Evolutionary conservation across 108 stramenopile genomes (phyloP), one percentile per base, ranked within the genome.

Genomic region (Cylindrotheca fusiformis): DNA sequence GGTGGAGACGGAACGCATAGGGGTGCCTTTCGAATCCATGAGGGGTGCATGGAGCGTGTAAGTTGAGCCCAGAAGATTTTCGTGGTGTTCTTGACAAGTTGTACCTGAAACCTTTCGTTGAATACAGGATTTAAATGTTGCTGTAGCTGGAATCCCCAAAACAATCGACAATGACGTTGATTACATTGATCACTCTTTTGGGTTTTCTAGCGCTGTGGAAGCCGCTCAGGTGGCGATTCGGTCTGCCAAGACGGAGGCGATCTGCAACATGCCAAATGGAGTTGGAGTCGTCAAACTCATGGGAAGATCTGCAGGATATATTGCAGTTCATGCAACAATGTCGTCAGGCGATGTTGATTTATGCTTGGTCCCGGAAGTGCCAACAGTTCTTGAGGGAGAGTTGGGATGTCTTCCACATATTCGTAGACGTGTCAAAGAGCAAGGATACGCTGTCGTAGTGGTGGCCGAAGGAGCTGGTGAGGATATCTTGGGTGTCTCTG

Each of bases 1-100:
- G 98, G 98, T 30, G 98, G 98, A 8, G 98, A 99, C 77, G 98
- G 98, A 26, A 99, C 98, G 25, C 97, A 97, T 76, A 83, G 98
- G 8, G 98, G 96, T 23, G 96, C 96, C 26, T 86, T 88, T 60
- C 68, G 75, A 31, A 91, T 94, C 41, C 87, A 93, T 52, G 97
- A 92, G 74, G 93, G 79, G 12, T 94, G 93, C 59, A 91, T 94
- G 89, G 87, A 75, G 54, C 66, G 71, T 58, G 84, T 85, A 71
- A 67, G 69, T 53, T 27, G 24, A 46, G 44, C 8, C n/a, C 14
- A 23, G 25, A 26, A 50, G 21, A 17, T 67, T 30, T 55, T 5
- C 24, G 6, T 41, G 20, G 18, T 24, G 48, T 14, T 47, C 21
- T 53, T 46, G 25, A 10, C 55, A 21, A 46, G 4, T 19, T 62